phyloP scores from a whole-genome alignment of 441 rosid genomes.

The Jatropha multifida region DNA sequence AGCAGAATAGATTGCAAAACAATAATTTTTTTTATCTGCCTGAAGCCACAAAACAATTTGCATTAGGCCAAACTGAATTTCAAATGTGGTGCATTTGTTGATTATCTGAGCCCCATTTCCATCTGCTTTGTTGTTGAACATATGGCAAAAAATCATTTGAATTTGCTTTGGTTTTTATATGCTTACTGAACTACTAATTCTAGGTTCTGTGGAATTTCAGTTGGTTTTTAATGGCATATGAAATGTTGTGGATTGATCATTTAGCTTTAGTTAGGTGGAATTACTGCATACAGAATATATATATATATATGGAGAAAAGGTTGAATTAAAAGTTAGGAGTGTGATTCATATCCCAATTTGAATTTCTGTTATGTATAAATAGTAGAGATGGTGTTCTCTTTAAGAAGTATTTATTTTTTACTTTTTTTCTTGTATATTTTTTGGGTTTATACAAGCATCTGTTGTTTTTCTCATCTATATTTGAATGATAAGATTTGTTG shows the following conservation, averaged over 20 bases:
- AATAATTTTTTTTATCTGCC: background rate
- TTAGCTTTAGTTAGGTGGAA: slow-evolving; percentile 3
- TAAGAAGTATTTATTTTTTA: background rate
- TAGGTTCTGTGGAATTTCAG: background rate
- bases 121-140: background rate
- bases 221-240: background rate
- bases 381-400: background rate
- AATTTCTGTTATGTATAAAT: background rate
- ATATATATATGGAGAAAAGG: background rate
- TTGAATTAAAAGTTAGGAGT: background rate
- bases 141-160: background rate
- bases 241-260: background rate
- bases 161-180: background rate
- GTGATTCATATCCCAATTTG: background rate
- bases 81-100: background rate
- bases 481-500: background rate
- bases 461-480: background rate
- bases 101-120: background rate
- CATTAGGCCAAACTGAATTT: background rate
- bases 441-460: background rate
- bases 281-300: background rate
- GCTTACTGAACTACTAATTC: background rate
- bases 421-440: background rate
- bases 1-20: background rate
- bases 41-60: background rate